Base-by-base conservation (phyloP, 352 stramenopile species). In the Peronosclerospora sorghi region DNA sequence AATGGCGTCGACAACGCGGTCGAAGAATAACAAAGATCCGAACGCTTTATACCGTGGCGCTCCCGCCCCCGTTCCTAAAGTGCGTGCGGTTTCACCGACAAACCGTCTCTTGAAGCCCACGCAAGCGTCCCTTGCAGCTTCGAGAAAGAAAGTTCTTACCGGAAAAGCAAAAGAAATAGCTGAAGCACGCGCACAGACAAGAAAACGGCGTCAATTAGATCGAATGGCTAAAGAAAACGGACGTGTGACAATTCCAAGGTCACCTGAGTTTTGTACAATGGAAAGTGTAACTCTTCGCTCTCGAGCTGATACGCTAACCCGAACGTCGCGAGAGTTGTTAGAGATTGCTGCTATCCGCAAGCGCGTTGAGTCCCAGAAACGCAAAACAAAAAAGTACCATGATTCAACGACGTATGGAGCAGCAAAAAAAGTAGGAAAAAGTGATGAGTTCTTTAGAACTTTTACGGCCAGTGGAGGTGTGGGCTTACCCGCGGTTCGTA, bases 341-440 rank as follows among this genome's bases (percentile, higher is more conserved):
- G 75, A 87, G 57, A 87, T 87, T 42, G 65, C 64, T 4, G 72
- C 75, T 27, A 68, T 87, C 39, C 63, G 64, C 46, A 74, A 77
- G 38, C 71, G 72, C 32, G 59, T 87, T 1, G 44, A 59, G 17
- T 54, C 60, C 15, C 73, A 67, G 53, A 74, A 74, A 20, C 65
- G 61, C 20, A 78, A 77, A 37, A 81, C 73, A 40, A 59, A 71
- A 28, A 67, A 71, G 29, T 87, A 87, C 35, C 75, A 85, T 39
- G 57, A 87, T 19, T 48, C 55, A 5, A 87, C 63, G 26, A 85
- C 73, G 34, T 54, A 66, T 19, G 49, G 45, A 20, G 48, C 64
- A 5, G 40, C 56, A 13, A 40, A n/a, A n/a, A n/a, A n/a, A n/a
- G n/a, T 43, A 2, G 41, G 51, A 4, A 72, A 44, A 20, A 79